These are phyloP conservation scores for Secale cereale DNA, from an alignment of 176 grass and related monocot genomes.

Conservation along the genomic window DNA sequence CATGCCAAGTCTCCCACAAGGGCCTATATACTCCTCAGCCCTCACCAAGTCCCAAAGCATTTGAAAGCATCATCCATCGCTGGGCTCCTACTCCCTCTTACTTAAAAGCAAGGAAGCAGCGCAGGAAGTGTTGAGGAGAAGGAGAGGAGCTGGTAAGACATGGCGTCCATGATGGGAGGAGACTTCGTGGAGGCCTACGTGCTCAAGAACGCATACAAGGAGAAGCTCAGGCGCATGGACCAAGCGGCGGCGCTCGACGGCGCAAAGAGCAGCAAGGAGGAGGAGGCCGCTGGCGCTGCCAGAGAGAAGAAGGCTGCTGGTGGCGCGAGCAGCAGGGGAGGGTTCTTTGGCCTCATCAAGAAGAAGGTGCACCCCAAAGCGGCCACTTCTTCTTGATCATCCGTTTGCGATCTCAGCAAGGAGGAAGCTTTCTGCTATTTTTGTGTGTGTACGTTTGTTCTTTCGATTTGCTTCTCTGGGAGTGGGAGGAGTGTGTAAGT, in stretches of 20 bases:
- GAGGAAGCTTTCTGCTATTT: background rate
- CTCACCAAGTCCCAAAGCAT: background rate
- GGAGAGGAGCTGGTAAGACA: background rate
- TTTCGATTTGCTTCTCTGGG: no score
- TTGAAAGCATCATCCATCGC: background rate
- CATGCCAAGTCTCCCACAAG: no score
- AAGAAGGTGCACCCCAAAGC: conserved; percentile 47
- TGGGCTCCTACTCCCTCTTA: background rate
- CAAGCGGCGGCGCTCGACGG: background rate
- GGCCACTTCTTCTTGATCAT: conserved; percentile 5
- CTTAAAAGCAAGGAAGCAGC: background rate
- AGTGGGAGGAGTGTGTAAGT: no score
- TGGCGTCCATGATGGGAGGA: conserved; percentile 59
- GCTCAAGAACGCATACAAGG: conserved; percentile 50
- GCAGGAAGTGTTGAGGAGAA: rapidly evolving
- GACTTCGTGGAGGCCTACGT: conserved; percentile 59
- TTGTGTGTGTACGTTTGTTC: background rate
- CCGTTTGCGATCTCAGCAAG: no score
- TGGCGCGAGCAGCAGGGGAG: background rate
- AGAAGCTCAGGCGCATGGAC: conserved; percentile 42
- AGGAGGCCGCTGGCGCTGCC: background rate
- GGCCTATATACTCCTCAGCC: conserved; percentile 14
- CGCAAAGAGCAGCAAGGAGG: background rate
- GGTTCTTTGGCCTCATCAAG: conserved; percentile 32
- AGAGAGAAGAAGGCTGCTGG: background rate